Conservation (phyloP, 495 filamentous ascomycete genomes). For the Haplographium delicatum region DNA sequence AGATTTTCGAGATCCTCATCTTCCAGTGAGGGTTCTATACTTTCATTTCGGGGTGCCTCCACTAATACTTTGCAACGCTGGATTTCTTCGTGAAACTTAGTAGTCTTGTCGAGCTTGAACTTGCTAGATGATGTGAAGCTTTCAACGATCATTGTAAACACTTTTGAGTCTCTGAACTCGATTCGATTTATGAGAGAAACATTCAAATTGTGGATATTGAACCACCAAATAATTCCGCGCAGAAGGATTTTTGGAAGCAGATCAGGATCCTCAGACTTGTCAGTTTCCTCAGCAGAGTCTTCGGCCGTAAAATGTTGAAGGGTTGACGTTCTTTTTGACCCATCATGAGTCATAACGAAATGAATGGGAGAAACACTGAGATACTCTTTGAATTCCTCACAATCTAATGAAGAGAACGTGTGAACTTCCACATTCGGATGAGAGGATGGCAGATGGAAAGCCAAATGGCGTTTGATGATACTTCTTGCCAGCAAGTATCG, state of each 20-base stretch:
- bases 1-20: slow-evolving; percentile 6
- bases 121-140: slow-evolving; percentile 9
- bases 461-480: slow-evolving; percentile 59
- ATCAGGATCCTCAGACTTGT: slow-evolving; percentile 3
- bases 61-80: slow-evolving; percentile 3
- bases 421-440: slow-evolving; percentile 28
- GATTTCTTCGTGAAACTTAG: slow-evolving; percentile 12
- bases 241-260: slow-evolving; percentile 28
- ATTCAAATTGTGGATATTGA: slow-evolving; percentile 45
- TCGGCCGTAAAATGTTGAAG: too few relatives aligned
- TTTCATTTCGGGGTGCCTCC: background rate
- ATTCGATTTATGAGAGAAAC: slow-evolving; percentile 54
- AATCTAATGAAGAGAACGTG: slow-evolving; percentile 40
- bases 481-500: slow-evolving; percentile 58
- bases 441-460: slow-evolving; percentile 12
- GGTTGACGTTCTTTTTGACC: too few relatives aligned
- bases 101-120: slow-evolving; percentile 6
- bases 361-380: slow-evolving; percentile 46
- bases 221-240: slow-evolving; percentile 43
- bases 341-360: slow-evolving; percentile 69
- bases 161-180: slow-evolving; percentile 56
- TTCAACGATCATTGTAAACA: slow-evolving; percentile 47
- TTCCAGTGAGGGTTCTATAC: background rate
- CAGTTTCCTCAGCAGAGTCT: background rate
- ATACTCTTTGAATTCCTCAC: slow-evolving; percentile 46